Evolutionary conservation across 352 stramenopile species (phyloP).

Genomic region (Globisporangium apiculatum): DNA sequence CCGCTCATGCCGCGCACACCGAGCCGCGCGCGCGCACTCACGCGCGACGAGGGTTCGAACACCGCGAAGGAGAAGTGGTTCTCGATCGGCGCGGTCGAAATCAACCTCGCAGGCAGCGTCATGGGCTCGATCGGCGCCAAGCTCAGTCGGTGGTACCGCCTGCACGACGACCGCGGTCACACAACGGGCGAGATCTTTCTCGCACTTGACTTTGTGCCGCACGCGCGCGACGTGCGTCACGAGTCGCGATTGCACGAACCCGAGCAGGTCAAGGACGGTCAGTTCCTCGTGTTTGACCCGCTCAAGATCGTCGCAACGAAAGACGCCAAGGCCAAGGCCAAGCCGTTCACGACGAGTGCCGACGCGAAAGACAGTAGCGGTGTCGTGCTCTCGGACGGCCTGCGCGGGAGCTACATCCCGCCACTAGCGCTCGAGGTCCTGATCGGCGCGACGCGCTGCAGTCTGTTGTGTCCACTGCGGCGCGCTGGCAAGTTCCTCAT

Average conservation of each 20-base stretch:
- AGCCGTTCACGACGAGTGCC: constrained; percentile 4
- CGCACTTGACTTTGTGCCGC: constrained; percentile 67
- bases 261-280: constrained; percentile 71
- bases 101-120: constrained; percentile 82
- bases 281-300: constrained; percentile 84
- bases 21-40: constrained; percentile 14
- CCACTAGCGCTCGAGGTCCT: constrained; percentile 81
- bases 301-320: constrained; percentile 70
- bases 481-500: constrained; percentile 86
- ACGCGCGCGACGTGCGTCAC: constrained; percentile 19
- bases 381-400: constrained; percentile 64
- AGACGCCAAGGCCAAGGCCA: constrained; percentile 29
- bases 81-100: constrained; percentile 70
- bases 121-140: constrained; percentile 68
- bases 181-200: constrained; percentile 83
- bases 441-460: constrained; percentile 60
- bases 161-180: constrained; percentile 72
- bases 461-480: constrained; percentile 74
- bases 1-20: constrained; percentile 11
- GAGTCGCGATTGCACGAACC: constrained; percentile 38
- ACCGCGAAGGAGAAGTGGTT: constrained; percentile 63
- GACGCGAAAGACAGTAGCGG: constrained; percentile 31
- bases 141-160: constrained; percentile 77
- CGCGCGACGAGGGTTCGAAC: constrained; percentile 45
- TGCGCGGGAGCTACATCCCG: constrained; percentile 78